Evolutionary conservation across 768 basidiomycete genomes (phyloP).

Genomic region (Suillus subaureus): DNA sequence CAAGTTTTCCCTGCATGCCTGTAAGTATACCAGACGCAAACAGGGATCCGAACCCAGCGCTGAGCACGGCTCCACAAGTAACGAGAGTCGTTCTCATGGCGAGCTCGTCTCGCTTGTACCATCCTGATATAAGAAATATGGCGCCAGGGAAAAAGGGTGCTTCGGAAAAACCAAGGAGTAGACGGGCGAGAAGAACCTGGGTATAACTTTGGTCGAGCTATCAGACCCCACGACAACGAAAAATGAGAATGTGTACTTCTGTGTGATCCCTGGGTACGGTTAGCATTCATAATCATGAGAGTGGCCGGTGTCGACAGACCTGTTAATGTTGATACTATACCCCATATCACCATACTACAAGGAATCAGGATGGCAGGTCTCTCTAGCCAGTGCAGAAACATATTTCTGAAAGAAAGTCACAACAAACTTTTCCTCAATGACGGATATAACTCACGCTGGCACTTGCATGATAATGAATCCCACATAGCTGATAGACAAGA

Average conservation of each 20-base stretch:
- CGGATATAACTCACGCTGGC: slow-evolving; percentile 51
- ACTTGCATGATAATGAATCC: slow-evolving; percentile 76
- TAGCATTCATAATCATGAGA: slow-evolving; percentile 13
- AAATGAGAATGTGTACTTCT: slow-evolving; percentile 9
- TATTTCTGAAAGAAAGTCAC: slow-evolving; percentile 48
- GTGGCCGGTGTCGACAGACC: slow-evolving; percentile 32
- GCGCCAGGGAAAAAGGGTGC: slow-evolving; percentile 68
- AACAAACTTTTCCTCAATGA: slow-evolving; percentile 1
- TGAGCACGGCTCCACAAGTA: slow-evolving; percentile 68
- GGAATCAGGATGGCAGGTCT: slow-evolving; percentile 66
- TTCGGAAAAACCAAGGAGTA: slow-evolving; percentile 72
- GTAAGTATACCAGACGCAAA: slow-evolving; percentile 73
- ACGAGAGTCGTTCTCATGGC: slow-evolving; percentile 64
- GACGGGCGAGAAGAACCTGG: slow-evolving; percentile 65
- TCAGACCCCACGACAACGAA: background rate
- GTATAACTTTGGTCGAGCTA: slow-evolving; percentile 47
- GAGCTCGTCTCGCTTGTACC: slow-evolving; percentile 64
- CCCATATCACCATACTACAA: slow-evolving; percentile 66
- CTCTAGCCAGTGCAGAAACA: slow-evolving; percentile 64
- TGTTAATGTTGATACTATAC: slow-evolving; percentile 52
- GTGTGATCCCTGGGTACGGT: slow-evolving; percentile 39
- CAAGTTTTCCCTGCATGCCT: slow-evolving; percentile 64
- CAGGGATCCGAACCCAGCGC: slow-evolving; percentile 76
- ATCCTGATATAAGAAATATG: slow-evolving; percentile 64
- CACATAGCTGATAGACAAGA: slow-evolving; percentile 64